Percentiles rank a stretch among this genome's conserved stretches.
phyloP scores from a whole-genome alignment of 768 basidiomycete genomes.

The Termitomyces sp. region DNA sequence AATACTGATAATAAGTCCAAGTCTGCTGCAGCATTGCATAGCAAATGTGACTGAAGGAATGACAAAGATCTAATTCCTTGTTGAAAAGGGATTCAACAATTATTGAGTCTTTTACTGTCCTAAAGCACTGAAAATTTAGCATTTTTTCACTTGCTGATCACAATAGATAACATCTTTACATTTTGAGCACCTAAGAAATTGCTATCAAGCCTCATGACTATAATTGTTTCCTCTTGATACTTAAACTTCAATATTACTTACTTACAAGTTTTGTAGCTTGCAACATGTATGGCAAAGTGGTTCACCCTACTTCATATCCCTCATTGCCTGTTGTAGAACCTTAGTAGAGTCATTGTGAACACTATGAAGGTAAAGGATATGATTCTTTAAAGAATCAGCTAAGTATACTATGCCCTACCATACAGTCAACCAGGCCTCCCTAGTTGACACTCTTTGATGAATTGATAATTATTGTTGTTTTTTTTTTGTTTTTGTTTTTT shows the following conservation, averaged over 20 bases:
- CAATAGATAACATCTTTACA: conserved; percentile 8
- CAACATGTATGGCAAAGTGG: neutral
- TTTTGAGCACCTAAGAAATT: conserved; percentile 1
- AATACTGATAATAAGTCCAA: too few relatives aligned
- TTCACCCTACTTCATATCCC: neutral
- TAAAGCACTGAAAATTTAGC: neutral
- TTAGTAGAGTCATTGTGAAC: neutral
- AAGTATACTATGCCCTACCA: too few relatives aligned
- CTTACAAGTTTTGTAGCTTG: neutral
- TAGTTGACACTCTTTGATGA: too few relatives aligned
- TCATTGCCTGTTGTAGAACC: neutral
- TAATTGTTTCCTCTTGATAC: neutral
- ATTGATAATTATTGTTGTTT: too few relatives aligned
- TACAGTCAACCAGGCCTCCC: too few relatives aligned
- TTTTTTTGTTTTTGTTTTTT: too few relatives aligned
- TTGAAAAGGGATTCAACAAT: too few relatives aligned
- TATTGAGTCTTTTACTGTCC: neutral
- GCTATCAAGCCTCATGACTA: neutral
- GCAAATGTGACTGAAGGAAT: too few relatives aligned
- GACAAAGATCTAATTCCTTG: too few relatives aligned
- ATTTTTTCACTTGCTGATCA: neutral
- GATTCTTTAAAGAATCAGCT: too few relatives aligned
- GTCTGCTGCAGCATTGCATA: too few relatives aligned
- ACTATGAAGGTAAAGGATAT: too few relatives aligned
- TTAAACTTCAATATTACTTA: neutral